Percentiles rank a stretch among this genome's conserved stretches.
These are phyloP conservation scores for Phytopythium litorale DNA, from an alignment of 352 stramenopile genomes.

Conservation along the genomic window DNA sequence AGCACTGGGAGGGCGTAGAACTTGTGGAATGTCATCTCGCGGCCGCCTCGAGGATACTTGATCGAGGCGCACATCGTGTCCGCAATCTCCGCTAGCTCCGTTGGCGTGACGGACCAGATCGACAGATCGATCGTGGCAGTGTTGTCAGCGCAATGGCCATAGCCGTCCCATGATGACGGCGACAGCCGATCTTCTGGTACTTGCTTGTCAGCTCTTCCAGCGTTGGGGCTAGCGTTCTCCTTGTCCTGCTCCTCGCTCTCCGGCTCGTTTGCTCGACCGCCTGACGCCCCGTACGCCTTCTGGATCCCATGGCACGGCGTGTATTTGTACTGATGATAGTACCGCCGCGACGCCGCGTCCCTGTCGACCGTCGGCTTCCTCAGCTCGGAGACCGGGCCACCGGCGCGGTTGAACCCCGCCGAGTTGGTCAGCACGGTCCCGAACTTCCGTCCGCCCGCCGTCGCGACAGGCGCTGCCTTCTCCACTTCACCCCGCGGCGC, in stretches of 20 bases:
- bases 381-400: background rate
- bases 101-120: slow-evolving; percentile 32
- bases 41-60: background rate
- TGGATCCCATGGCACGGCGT: slow-evolving; percentile 9
- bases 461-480: background rate
- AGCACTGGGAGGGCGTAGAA: slow-evolving; percentile 31
- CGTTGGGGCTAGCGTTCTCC: background rate
- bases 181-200: no score
- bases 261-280: background rate
- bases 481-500: background rate
- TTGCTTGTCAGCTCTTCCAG: background rate
- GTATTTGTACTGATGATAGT: slow-evolving; percentile 18
- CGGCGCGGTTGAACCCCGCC: background rate
- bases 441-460: background rate
- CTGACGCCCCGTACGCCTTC: background rate
- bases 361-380: background rate
- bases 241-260: background rate
- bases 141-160: background rate
- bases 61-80: background rate
- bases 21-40: slow-evolving; percentile 16
- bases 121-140: slow-evolving; percentile 6
- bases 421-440: slow-evolving; percentile 2
- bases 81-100: slow-evolving; percentile 23
- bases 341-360: slow-evolving; percentile 5
- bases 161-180: background rate